Evolutionary conservation across 2,329 filamentous ascomycete genomes (phyloP), one percentile per base, ranked within the genome.

Genomic region (Fusarium mangiferae): DNA sequence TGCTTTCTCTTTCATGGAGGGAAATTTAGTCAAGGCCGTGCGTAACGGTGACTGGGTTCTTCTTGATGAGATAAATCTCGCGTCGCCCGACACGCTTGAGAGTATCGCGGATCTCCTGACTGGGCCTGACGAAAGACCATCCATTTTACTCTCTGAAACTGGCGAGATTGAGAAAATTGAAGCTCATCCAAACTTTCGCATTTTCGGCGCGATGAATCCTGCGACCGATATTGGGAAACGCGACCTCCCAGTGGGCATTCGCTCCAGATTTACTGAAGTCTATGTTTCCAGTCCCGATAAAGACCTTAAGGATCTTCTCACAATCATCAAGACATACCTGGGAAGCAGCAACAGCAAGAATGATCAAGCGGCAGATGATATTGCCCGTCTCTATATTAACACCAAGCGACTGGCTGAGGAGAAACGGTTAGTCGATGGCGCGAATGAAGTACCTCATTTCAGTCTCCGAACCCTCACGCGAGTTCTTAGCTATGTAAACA

Each of bases 171-270:
- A 98, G 81, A 90, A 95, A 73, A 92, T 99, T 41, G 88, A 92
- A 69, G 96, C 95, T 2, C 96, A 99, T 81, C 92, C 94, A 0
- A 91, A 98, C 73, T 99, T 99, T 81, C 91, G 96, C 44, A 93
- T 99, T 20, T 99, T 99, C 80, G 97, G 94, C 58, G 96, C 97
- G 35, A 99, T 99, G 96, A 99, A 99, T 79, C 96, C 96, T 36
- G 96, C 96, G 10, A 99, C 96, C 7, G 96, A 99, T 84, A 91
- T 98, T 63, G 96, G 97, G 69, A 99, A 99, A 84, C 92, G 96
- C 63, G 96, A 99, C 81, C 85, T 99, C 22, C 95, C 96, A 1
- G 91, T 94, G 62, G 95, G 96, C 4, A 90, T 98, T 48, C 89
- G 96, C 62, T 97, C 95, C 14, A 90, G 95, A 55, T 99, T 99